Evolutionary conservation across 1,284 basidiomycete species (phyloP), one percentile per base, ranked within the genome.

Genomic region (Pyrrhoderma lamaoense): DNA sequence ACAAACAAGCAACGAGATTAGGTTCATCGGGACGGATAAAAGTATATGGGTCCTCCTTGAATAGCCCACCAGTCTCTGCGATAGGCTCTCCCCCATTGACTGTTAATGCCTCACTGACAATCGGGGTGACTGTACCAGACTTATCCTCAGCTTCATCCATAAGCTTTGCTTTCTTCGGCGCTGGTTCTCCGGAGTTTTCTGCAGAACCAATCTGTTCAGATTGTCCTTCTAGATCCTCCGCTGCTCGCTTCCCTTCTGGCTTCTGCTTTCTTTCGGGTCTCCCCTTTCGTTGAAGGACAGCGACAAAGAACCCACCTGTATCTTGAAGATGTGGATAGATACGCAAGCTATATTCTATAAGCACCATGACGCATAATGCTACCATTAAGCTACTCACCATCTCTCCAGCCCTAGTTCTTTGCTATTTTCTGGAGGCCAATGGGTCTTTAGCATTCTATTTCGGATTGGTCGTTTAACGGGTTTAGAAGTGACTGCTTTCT

Each of bases 261-360:
- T 49, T 52, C n/a, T 38, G 16, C 11, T 19, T 11, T 3, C 14
- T 5, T 42, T 13, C 38, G n/a, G 31, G 14, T 25, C 23, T 19
- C 34, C 56, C 39, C 22, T 59, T 60, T 5, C 69, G 71, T 61
- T 93, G 80, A 34, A 99, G 70, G 0, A 97, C 86, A 14, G 93
- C 91, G 22, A 99, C 85, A 62, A 97, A 99, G 72, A 99, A 99
- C 0, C 93, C 96, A 9, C 96, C 96, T 0, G 94, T 93, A 66
- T 99, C 89, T 70, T 99, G 95, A 40, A 96, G 71, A 65, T 99
- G 94, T 2, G 96, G 94, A 62, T 97, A 92, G 56, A 96, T 81
- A 42, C 94, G 79, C 64, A 96, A 69, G 59, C 91, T 93, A 54
- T 31, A 43, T 13, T 13, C 31, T 3, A 21, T 18, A 14, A 47